Evolutionary conservation across 257 asterid genomes (phyloP).

Genomic region (Nicotiana otophora): DNA sequence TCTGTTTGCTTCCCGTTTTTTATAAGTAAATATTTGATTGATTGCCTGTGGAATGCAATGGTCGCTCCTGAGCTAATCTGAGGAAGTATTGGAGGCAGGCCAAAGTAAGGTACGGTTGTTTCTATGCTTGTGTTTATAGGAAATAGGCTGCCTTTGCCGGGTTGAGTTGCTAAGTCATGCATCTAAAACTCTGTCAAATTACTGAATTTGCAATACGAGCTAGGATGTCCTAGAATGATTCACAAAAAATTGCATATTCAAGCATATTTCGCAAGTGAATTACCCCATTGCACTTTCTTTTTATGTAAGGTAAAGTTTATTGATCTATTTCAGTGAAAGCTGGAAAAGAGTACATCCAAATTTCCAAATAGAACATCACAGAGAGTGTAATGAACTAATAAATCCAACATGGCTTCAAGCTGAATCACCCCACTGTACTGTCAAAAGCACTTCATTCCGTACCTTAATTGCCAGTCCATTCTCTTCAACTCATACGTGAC

Average conservation of each 20-base stretch:
- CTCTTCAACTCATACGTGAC: background rate
- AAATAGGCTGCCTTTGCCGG: background rate
- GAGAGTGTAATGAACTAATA: too few relatives aligned
- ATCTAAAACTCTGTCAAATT: background rate
- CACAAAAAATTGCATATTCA: background rate
- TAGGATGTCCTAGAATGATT: background rate
- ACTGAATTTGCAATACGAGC: background rate
- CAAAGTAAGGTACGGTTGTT: background rate
- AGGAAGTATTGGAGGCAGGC: background rate
- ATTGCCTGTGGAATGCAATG: conserved; percentile 6
- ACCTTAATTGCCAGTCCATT: background rate
- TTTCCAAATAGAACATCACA: too few relatives aligned
- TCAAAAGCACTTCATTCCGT: background rate
- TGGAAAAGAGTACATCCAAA: too few relatives aligned
- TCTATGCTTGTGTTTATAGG: background rate
- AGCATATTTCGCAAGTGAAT: background rate
- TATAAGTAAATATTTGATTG: too few relatives aligned
- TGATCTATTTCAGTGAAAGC: too few relatives aligned
- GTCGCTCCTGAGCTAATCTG: background rate
- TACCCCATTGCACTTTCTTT: background rate
- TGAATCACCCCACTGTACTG: background rate
- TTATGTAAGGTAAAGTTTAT: too few relatives aligned
- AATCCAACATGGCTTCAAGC: too few relatives aligned
- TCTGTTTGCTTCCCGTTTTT: background rate
- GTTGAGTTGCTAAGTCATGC: background rate